Evolutionary conservation across 495 filamentous ascomycete species (phyloP).

Genomic region (Penicilliopsis zonata): DNA sequence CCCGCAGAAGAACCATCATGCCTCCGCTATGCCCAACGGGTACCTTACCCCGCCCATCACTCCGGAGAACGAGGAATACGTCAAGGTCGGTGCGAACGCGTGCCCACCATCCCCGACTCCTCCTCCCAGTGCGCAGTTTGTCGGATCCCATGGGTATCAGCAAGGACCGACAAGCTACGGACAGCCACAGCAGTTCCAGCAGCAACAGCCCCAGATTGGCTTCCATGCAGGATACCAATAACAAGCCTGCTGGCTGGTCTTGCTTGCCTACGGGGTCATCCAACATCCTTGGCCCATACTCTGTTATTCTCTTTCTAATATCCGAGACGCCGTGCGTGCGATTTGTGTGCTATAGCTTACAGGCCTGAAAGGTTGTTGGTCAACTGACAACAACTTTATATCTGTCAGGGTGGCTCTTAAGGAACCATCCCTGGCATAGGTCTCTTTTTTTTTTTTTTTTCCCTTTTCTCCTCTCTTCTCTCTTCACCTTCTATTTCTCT

Average conservation of each 20-base stretch:
- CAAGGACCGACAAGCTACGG: conserved; percentile 22
- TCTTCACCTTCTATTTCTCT: conserved; percentile 15
- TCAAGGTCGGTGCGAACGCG: conserved; percentile 12
- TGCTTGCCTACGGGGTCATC: conserved; percentile 3
- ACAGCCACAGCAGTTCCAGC: conserved; percentile 21
- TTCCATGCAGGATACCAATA: conserved; percentile 23
- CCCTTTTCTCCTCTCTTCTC: conserved; percentile 6
- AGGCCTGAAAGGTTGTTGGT: neutral
- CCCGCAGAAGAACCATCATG: conserved; percentile 66
- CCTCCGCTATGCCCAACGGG: conserved; percentile 57
- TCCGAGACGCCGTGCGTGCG: neutral
- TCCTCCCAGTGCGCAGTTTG: conserved; percentile 27
- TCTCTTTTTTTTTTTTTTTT: conserved; percentile 7
- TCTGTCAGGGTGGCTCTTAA: no score
- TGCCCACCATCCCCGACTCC: conserved; percentile 30
- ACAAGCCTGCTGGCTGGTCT: no score
- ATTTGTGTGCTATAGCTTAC: neutral
- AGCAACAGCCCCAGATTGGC: conserved; percentile 25
- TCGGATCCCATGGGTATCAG: conserved; percentile 24
- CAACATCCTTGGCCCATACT: conserved; percentile 7
- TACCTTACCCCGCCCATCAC: conserved; percentile 94
- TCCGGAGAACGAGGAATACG: conserved; percentile 63
- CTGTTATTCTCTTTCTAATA: conserved; percentile 2
- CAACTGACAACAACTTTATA: neutral
- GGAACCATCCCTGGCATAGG: no score